Base-by-base conservation (phyloP, 345 rosid genomes). In the Ricinus communis region DNA sequence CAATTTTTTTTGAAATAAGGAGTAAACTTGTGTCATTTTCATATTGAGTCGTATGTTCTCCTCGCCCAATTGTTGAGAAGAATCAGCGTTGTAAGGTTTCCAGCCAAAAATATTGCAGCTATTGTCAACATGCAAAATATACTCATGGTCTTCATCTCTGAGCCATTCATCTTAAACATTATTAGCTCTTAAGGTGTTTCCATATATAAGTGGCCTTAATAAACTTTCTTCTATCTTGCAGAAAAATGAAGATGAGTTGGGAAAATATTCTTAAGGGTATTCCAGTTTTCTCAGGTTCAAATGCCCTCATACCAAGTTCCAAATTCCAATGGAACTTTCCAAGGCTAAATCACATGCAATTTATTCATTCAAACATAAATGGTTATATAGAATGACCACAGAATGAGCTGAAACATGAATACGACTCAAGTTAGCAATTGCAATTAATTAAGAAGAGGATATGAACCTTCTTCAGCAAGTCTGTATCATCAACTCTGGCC, bases 401-500 rank as follows among this genome's bases (percentile, higher is more conserved):
- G 22, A 62, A 40, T n/a, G 51, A 41, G 25, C 31, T 62, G 51
- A 62, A 21, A 62, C 51, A 21, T 62, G 66, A 60, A 36, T 10
- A 59, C 16, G 5, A 61, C 24, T 31, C 46, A 65, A 33, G 38
- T 66, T 71, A 69, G 57, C 46, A 54, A 47, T 31, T 52, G 67
- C 45, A 36, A 46, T 38, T 41, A 27, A 59, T 38, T 25, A 61
- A 57, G 46, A 62, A 43, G 38, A 47, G 27, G 33, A 60, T 60
- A 27, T 40, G 19, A 72, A 95, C 99, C 99, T 92, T 89, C 70
- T 82, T 77, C 47, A 89, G 81, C 38, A 84, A 66, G 85, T 87
- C 94, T 14, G 78, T 54, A 41, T 80, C 87, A 31, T 87, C 85
- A 51, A 80, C 72, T 67, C 79, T 80, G 74, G 84, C 76, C 90